Percentiles rank a stretch among this genome's conserved stretches.
Conservation (phyloP, 2,329 filamentous ascomycete genomes). For the Colletotrichum sp. region DNA sequence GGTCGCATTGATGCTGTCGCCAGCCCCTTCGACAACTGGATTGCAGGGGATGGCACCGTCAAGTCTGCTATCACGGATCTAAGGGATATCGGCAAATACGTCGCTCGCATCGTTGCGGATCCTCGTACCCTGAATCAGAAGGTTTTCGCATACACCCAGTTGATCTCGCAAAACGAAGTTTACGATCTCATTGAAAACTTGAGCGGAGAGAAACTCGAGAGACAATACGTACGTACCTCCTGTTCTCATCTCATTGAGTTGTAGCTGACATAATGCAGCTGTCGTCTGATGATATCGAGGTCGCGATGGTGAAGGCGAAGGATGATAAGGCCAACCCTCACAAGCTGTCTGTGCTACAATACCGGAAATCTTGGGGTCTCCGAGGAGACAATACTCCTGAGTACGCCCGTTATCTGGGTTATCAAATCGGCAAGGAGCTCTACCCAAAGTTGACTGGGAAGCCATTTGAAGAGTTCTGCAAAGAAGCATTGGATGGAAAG, state of each 20-base stretch:
- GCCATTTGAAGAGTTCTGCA: neutral
- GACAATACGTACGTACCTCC: neutral
- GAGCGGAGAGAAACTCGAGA: conserved; percentile 51
- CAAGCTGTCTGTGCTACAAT: conserved; percentile 34
- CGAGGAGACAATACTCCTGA: conserved; percentile 59
- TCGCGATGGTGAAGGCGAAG: neutral
- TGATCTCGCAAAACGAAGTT: conserved; percentile 51
- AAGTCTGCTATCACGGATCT: conserved; percentile 50
- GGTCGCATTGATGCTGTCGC: conserved; percentile 21
- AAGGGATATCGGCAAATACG: conserved; percentile 57
- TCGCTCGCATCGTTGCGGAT: conserved; percentile 56
- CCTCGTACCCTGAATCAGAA: conserved; percentile 57
- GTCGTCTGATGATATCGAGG: conserved; percentile 2
- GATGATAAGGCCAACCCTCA: neutral
- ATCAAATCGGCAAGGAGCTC: conserved; percentile 54
- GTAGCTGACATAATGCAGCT: neutral
- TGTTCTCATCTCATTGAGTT: neutral
- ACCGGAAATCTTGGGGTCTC: conserved; percentile 48
- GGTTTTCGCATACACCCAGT: conserved; percentile 54
- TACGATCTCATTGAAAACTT: conserved; percentile 49
- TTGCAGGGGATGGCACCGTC: conserved; percentile 50
- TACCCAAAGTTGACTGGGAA: conserved; percentile 51
- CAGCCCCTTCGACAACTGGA: conserved; percentile 29
- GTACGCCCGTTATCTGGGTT: conserved; percentile 59
- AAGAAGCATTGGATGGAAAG: neutral